Base-by-base conservation (phyloP, 345 rosid species). In the Euphorbia peplus region DNA sequence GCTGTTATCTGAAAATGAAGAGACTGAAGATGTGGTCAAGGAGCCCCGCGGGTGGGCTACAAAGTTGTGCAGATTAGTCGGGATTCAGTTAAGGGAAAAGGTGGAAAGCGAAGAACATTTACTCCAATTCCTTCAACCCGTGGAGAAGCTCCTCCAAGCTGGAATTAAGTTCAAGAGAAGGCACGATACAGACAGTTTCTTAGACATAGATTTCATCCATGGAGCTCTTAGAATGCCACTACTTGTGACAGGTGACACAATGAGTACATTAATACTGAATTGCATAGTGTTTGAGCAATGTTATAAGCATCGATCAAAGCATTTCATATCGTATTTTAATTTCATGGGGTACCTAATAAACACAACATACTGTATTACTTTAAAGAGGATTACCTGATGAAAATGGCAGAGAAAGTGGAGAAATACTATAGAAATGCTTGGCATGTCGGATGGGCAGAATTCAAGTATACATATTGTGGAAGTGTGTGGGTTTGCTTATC, bases 401-500 rank as follows among this genome's bases (percentile, higher is more conserved):
- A 70, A 24, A 68, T 83, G 61, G 86, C 86, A 15, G 70, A 79
- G 71, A 84, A 78, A 22, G 88, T 89, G 24, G 79, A 87, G 11
- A 70, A 75, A 70, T 81, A 84, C 76, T 73, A 77, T 65, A 73
- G 46, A 70, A 86, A 82, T 63, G 50, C 19, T 63, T 84, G 83
- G 79, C 82, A 79, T 54, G 84, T 84, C 18, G 63, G 73, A 0
- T 85, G 95, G 83, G 88, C 88, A 39, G 76, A 76, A 32, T 85
- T 85, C 73, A 77, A 70, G 75, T 77, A 77, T 48, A 79, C 76
- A 1, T 88, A 89, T 66, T 87, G 85, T 14, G 76, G 70, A 50
- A 79, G 80, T 26, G 88, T 85, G 11, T 89, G 92, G 96, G 83
- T 92, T 9, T 84, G 83, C 75, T 73, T 78, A 16, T 84, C 91